A percentile compares a stretch with the other conserved stretches of the same genome.
phyloP scores from a whole-genome alignment of 495 filamentous ascomycete species.

The Trichodelitschia bisporula region DNA sequence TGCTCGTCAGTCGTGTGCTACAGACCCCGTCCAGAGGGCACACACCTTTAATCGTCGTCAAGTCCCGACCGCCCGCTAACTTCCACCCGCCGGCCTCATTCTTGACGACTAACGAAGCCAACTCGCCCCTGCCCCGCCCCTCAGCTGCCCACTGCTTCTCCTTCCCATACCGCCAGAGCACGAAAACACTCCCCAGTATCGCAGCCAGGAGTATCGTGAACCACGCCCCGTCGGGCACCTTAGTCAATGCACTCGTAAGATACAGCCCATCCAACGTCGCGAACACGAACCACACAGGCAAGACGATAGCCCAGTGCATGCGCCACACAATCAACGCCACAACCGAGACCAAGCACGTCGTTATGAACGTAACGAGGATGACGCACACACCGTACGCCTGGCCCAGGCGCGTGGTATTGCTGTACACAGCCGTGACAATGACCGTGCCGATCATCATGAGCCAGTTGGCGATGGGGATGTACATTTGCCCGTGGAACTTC shows the following conservation, averaged over 20 bases:
- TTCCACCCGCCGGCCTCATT: slow-evolving; percentile 5
- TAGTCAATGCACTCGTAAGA: slow-evolving; percentile 38
- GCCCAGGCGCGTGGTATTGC: slow-evolving; percentile 30
- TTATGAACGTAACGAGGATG: slow-evolving; percentile 53
- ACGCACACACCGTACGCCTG: slow-evolving; percentile 41
- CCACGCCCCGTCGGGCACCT: slow-evolving; percentile 51
- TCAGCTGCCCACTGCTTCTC: slow-evolving; percentile 49
- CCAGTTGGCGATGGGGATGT: slow-evolving; percentile 50
- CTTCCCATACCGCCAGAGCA: slow-evolving; percentile 54
- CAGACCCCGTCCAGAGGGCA: background rate
- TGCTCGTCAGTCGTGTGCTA: background rate
- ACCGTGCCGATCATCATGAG: slow-evolving; percentile 49
- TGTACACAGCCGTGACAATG: slow-evolving; percentile 47
- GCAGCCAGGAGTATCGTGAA: slow-evolving; percentile 40
- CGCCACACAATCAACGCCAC: slow-evolving; percentile 46
- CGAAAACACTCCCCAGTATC: slow-evolving; percentile 30
- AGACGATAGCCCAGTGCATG: slow-evolving; percentile 27
- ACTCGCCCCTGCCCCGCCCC: slow-evolving; percentile 27
- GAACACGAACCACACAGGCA: slow-evolving; percentile 35
- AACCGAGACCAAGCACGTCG: slow-evolving; percentile 42
- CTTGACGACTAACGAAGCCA: slow-evolving; percentile 8
- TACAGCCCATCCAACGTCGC: slow-evolving; percentile 37
- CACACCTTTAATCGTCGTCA: no score
- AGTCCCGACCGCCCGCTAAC: slow-evolving; percentile 7
- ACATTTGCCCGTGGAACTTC: slow-evolving; percentile 43